phyloP scores from a whole-genome alignment of 331 rosid species.

The Pyracantha coccinea region DNA sequence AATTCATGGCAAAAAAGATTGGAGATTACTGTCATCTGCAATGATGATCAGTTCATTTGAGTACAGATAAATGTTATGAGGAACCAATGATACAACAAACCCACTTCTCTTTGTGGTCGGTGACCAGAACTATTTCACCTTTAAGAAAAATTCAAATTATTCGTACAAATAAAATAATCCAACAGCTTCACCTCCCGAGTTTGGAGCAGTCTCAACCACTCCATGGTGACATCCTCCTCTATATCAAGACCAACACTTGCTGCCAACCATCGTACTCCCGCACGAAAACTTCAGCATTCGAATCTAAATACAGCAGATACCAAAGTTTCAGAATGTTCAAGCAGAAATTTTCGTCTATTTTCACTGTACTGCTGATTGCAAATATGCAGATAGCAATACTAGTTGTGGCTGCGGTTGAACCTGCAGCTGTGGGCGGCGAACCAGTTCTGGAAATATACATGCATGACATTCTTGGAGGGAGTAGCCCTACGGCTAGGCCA shows the following conservation, averaged over 20 bases:
- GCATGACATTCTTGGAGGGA: conserved; percentile 82
- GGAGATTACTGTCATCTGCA: not conserved
- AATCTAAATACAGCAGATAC: not conserved
- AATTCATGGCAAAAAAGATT: not conserved
- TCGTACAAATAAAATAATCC: not conserved
- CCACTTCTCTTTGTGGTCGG: not conserved
- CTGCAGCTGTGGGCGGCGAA: conserved; percentile 38
- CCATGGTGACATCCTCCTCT: conserved; percentile 6
- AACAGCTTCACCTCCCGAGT: conserved; percentile 26
- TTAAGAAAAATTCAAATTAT: not conserved
- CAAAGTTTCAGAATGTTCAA: conserved; percentile 25
- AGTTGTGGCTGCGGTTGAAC: conserved; percentile 31
- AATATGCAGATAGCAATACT: conserved; percentile 18
- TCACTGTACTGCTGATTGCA: conserved; percentile 23
- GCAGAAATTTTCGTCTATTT: conserved; percentile 11
- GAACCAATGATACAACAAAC: not conserved
- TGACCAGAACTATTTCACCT: conserved; percentile 1
- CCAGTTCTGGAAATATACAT: conserved; percentile 64
- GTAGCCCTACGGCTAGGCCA: conserved; percentile 77
- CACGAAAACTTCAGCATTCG: conserved; percentile 3
- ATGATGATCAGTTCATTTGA: not conserved
- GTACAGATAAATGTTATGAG: too few species aligned
- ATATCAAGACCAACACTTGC: conserved; percentile 1
- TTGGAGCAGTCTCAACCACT: conserved; percentile 17
- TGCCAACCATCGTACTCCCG: not conserved